Evolutionary conservation across 768 basidiomycete genomes (phyloP).

Genomic region (Calvatia gigantea): DNA sequence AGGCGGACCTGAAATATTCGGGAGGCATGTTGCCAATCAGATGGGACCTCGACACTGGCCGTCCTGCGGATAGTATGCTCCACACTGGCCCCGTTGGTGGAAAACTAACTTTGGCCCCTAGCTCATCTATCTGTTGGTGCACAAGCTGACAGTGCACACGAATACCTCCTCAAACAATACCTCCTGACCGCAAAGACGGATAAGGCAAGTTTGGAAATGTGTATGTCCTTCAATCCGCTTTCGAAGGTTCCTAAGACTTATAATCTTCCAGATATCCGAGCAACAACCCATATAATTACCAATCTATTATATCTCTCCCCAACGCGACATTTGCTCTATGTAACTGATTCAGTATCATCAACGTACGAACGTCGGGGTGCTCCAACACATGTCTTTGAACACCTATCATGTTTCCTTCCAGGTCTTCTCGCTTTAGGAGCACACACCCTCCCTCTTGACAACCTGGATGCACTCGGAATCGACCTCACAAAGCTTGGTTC

Average conservation of each 20-base stretch:
- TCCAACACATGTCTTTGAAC: slow-evolving; percentile 58
- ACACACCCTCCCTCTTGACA: slow-evolving; percentile 54
- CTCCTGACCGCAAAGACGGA: slow-evolving; percentile 63
- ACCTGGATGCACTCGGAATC: slow-evolving; percentile 46
- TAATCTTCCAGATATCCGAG: slow-evolving; percentile 45
- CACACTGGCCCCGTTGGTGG: background rate
- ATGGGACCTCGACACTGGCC: slow-evolving; percentile 51
- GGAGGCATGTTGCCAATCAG: slow-evolving; percentile 63
- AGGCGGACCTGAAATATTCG: slow-evolving; percentile 39
- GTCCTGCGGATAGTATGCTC: slow-evolving; percentile 44
- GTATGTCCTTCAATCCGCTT: slow-evolving; percentile 35
- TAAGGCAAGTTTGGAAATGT: slow-evolving; percentile 58
- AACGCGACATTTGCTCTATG: slow-evolving; percentile 62
- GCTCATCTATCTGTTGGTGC: slow-evolving; percentile 59
- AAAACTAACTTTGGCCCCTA: slow-evolving; percentile 14
- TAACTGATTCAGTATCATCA: slow-evolving; percentile 46
- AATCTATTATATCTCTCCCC: slow-evolving; percentile 68
- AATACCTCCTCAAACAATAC: slow-evolving; percentile 75
- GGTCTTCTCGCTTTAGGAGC: slow-evolving; percentile 72
- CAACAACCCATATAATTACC: slow-evolving; percentile 59
- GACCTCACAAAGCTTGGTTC: slow-evolving; percentile 40
- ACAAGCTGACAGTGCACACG: slow-evolving; percentile 70
- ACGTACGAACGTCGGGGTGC: slow-evolving; percentile 24
- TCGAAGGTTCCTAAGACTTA: background rate
- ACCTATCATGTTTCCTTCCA: slow-evolving; percentile 76